Evolutionary conservation across 805 yeast species (phyloP).

Genomic region (Candida silvatica): DNA sequence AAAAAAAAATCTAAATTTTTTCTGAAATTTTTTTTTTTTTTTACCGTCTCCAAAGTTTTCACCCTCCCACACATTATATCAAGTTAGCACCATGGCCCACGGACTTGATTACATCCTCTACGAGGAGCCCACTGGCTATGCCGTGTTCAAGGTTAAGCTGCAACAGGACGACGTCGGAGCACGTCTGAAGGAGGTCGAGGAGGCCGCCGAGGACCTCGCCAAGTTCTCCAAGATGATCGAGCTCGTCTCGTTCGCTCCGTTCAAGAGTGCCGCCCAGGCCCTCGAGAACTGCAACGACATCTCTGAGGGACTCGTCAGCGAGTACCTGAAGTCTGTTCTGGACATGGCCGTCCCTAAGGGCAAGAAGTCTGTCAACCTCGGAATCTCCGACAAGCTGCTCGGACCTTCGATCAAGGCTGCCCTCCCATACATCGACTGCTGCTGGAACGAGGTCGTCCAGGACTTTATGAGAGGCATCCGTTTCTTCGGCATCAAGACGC

Average conservation of each 20-base stretch:
- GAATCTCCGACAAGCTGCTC: slow-evolving; percentile 88
- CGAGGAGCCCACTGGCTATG: slow-evolving; percentile 99
- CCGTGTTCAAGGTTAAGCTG: slow-evolving; percentile 84
- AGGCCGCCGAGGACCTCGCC: slow-evolving; percentile 76
- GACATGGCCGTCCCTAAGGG: slow-evolving; percentile 87
- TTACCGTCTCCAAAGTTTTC: too few species aligned
- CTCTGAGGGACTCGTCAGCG: slow-evolving; percentile 93
- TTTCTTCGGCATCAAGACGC: slow-evolving; percentile 77
- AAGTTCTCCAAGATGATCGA: slow-evolving; percentile 89
- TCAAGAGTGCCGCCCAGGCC: slow-evolving; percentile 99
- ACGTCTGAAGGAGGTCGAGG: slow-evolving; percentile 88
- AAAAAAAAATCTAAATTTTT: slow-evolving; percentile 1
- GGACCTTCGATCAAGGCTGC: slow-evolving; percentile 95
- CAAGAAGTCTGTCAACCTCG: slow-evolving; percentile 60
- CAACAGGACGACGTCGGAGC: slow-evolving; percentile 94
- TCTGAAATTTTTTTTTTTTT: background rate
- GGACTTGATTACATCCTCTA: slow-evolving; percentile 85
- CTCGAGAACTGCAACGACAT: slow-evolving; percentile 96
- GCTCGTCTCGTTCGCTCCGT: slow-evolving; percentile 92
- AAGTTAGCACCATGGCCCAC: slow-evolving; percentile 38
- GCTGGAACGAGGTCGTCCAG: slow-evolving; percentile 86
- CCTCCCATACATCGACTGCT: slow-evolving; percentile 84
- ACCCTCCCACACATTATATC: too few species aligned
- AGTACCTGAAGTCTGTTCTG: slow-evolving; percentile 78
- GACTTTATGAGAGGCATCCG: slow-evolving; percentile 94